Percentiles rank a stretch among this genome's conserved stretches.
These are phyloP conservation scores for Phanerochaete sordida DNA, from an alignment of 768 basidiomycete genomes.

Conservation along the genomic window DNA sequence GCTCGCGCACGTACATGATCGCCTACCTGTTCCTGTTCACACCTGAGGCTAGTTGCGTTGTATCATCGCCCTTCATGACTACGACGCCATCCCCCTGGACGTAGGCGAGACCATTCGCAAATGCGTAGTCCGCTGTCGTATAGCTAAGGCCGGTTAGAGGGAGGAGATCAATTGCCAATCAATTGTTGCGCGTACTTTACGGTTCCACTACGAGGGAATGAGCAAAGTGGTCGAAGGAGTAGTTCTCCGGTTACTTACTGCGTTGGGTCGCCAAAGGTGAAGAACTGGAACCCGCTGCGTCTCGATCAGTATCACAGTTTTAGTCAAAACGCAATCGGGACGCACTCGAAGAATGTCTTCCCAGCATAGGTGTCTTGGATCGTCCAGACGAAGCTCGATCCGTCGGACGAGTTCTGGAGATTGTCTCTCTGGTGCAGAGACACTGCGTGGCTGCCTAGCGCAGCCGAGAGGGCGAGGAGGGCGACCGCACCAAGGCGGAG, in stretches of 20 bases:
- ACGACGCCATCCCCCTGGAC: constrained; percentile 55
- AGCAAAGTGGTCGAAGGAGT: constrained; percentile 15
- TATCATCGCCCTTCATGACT: constrained; percentile 77
- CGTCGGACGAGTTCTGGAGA: constrained; percentile 41
- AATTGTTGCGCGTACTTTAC: constrained; percentile 52
- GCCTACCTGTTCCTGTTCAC: constrained; percentile 58
- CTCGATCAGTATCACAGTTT: not conserved
- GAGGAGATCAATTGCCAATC: not conserved
- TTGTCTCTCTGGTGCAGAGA: constrained; percentile 11
- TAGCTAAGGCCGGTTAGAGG: constrained; percentile 41
- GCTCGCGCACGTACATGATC: not conserved
- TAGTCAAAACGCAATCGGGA: constrained; percentile 13
- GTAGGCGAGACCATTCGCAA: constrained; percentile 51
- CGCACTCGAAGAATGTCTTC: constrained; percentile 65
- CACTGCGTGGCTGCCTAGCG: not conserved
- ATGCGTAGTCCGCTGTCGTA: constrained; percentile 52
- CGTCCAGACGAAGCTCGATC: constrained; percentile 62
- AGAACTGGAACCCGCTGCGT: constrained; percentile 56
- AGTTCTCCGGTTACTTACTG: constrained; percentile 38
- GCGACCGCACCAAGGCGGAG: not conserved
- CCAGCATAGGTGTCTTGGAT: constrained; percentile 67
- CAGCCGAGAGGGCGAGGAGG: not conserved
- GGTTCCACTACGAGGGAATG: constrained; percentile 47
- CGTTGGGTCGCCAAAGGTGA: constrained; percentile 60
- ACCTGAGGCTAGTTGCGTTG: constrained; percentile 49